These are phyloP conservation scores for Neopestalotiopsis clavispora DNA, from an alignment of 2,329 filamentous ascomycete species.

Conservation along the genomic window DNA sequence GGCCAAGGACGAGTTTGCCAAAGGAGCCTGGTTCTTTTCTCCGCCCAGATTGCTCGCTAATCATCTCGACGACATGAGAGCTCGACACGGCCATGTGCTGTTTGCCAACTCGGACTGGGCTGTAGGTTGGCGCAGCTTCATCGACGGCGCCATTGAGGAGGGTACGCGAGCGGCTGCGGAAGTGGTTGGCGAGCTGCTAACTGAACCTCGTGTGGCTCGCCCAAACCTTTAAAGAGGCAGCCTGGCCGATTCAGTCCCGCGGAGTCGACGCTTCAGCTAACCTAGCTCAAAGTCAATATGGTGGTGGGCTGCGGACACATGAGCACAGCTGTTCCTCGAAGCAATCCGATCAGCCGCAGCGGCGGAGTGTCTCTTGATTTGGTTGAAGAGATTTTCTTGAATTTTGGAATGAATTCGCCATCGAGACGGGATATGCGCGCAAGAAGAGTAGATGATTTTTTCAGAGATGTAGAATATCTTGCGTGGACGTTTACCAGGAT, in stretches of 20 bases:
- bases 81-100: conserved; percentile 46
- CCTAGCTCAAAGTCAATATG: not conserved
- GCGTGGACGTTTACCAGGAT: too few relatives aligned
- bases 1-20: conserved; percentile 50
- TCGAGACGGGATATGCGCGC: too few relatives aligned
- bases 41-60: conserved; percentile 40
- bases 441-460: too few relatives aligned
- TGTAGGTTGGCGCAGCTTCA: conserved; percentile 53
- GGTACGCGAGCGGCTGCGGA: conserved; percentile 40
- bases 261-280: not conserved
- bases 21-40: conserved; percentile 49
- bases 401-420: too few relatives aligned
- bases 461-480: too few relatives aligned
- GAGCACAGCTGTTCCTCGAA: not conserved
- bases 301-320: too few relatives aligned
- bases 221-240: not conserved
- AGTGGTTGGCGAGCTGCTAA: conserved; percentile 12
- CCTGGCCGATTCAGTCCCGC: not conserved
- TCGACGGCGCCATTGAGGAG: conserved; percentile 55
- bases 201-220: not conserved
- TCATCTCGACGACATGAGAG: conserved; percentile 45
- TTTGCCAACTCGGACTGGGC: conserved; percentile 56
- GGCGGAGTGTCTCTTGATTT: not conserved
- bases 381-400: not conserved
- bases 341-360: not conserved